Base-by-base conservation (phyloP, 2,329 filamentous ascomycete genomes). In the Didymella glomerata region DNA sequence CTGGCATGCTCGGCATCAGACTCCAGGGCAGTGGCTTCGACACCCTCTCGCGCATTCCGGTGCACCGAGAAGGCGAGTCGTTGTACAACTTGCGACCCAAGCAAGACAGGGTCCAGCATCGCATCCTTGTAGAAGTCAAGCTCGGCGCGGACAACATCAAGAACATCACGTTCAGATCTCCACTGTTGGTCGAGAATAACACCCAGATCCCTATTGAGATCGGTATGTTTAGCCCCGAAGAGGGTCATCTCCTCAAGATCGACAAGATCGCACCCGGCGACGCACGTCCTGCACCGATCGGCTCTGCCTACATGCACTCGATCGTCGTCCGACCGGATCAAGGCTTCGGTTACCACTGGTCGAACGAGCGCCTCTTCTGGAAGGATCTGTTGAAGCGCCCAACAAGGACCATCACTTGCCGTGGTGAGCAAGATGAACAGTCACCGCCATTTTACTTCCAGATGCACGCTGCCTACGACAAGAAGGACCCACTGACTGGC, bases 301-400 rank as follows among this genome's bases (percentile, higher is more conserved):
- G 95, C 14, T 93, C 94, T 1, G 93, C 91, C 0, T 98, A 89
- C 73, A 86, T 96, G 79, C 96, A 98, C 79, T 92, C 90, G 0
- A 82, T 97, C 8, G 85, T 99, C 9, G 83, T 99, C 42, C 88
- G 95, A 32, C 95, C 95, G 1, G 95, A 98, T 74, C 92, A 95
- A 69, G 95, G 95, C 4, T 99, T 99, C 71, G 95, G 95, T 1
- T 99, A 97, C 74, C 88, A 91, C 58, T 99, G 95, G 95, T 97
- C 93, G 3, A 89, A 88, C 47, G 93, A 98, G 72, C 87, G 88
- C 40, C 79, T 99, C 10, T 95, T 92, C 84, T 99, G 95, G 95
- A 93, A 88, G 76, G 95, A 98, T 68, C 80, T 99, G 44, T 81
- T 98, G 52, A 92, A 91, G 74, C 84, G 88, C 52, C 92, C 93